These are phyloP conservation scores for Emmonsiellopsis sp. DNA, from an alignment of 2,329 filamentous ascomycete genomes.

Conservation along the genomic window DNA sequence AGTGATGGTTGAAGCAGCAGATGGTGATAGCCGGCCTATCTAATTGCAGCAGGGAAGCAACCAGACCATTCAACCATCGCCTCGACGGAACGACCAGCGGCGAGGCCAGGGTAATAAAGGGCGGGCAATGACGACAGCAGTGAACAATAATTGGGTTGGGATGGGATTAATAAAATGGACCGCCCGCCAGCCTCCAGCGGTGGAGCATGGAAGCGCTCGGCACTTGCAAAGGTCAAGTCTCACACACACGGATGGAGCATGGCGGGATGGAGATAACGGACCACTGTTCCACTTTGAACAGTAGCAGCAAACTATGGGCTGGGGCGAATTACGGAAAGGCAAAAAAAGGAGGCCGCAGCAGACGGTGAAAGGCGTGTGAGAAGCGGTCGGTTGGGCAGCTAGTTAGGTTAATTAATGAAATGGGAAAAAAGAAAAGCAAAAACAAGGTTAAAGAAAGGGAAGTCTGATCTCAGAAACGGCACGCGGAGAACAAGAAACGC, in stretches of 20 bases:
- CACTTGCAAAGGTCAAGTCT: neutral
- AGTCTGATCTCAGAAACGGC: constrained; percentile 17
- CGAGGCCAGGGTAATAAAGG: constrained; percentile 44
- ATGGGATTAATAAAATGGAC: constrained; percentile 24
- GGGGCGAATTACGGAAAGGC: constrained; percentile 15
- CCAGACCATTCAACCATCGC: too few species aligned
- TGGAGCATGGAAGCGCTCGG: constrained; percentile 23
- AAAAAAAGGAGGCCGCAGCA: constrained; percentile 22
- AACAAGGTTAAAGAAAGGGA: constrained; percentile 2
- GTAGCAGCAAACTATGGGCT: constrained; percentile 4
- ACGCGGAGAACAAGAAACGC: too few species aligned
- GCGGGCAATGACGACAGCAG: constrained; percentile 36
- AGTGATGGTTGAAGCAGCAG: neutral
- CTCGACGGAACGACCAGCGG: neutral
- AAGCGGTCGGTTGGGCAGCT: neutral
- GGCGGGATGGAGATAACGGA: constrained; percentile 5
- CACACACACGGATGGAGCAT: constrained; percentile 8
- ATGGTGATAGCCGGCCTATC: neutral
- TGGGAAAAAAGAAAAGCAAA: constrained; percentile 19
- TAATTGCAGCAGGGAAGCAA: too few species aligned
- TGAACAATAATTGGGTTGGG: neutral
- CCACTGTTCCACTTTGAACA: neutral
- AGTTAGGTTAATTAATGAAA: too few species aligned
- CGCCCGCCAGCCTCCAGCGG: constrained; percentile 8
- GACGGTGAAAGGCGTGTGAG: constrained; percentile 23